Conservation (phyloP, 1,284 basidiomycete genomes). For the Taiwanofungus camphoratus region DNA sequence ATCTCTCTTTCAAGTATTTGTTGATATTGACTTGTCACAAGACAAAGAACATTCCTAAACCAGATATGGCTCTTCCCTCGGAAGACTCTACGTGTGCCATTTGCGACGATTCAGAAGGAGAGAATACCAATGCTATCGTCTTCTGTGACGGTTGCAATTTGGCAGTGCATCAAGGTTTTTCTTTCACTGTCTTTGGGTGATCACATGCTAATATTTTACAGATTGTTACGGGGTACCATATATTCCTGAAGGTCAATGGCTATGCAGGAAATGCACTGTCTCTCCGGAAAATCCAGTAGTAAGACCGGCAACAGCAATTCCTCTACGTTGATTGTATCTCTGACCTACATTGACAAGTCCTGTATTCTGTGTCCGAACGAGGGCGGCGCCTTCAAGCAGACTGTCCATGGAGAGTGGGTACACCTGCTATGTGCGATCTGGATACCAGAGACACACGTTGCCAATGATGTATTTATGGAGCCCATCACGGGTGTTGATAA, state of each 20-base stretch:
- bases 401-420: conserved; percentile 89
- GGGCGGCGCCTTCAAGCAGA: conserved; percentile 99
- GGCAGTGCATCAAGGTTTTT: conserved; percentile 93
- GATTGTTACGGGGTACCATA: conserved; percentile 99
- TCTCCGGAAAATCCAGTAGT: conserved; percentile 96
- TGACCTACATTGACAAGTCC: conserved; percentile 53
- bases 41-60: conserved; percentile 89
- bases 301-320: too few relatives aligned
- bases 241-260: conserved; percentile 99
- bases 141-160: conserved; percentile 99
- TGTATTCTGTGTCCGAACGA: conserved; percentile 95
- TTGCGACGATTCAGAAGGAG: conserved; percentile 97
- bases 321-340: too few relatives aligned
- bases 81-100: conserved; percentile 96
- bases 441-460: conserved; percentile 93
- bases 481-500: conserved; percentile 89
- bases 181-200: not conserved
- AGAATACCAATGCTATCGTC: conserved; percentile 98
- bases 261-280: conserved; percentile 97
- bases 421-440: conserved; percentile 97
- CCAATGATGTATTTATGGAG: conserved; percentile 98
- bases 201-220: conserved; percentile 25
- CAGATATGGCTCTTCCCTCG: conserved; percentile 74
- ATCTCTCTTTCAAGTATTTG: too few relatives aligned
- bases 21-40: too few relatives aligned